These are phyloP conservation scores for Saccharomycopsis amapae DNA, from an alignment of 805 yeast genomes.

Conservation along the genomic window DNA sequence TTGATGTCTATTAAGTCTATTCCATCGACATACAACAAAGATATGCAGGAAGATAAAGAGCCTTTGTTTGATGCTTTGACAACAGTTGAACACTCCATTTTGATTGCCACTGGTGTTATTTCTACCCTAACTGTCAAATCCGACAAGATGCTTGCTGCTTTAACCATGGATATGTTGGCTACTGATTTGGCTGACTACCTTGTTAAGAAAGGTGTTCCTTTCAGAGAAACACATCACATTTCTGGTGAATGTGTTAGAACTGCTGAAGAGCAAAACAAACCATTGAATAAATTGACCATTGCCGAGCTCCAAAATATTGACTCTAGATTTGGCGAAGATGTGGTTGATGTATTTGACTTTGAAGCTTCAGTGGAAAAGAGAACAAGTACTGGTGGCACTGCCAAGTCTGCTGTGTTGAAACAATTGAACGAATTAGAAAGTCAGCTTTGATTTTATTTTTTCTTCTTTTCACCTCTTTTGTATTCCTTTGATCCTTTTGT, in stretches of 20 bases:
- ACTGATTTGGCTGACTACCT: conserved; percentile 97
- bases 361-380: conserved; percentile 95
- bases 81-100: conserved; percentile 88
- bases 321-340: conserved; percentile 71
- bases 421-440: conserved; percentile 44
- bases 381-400: conserved; percentile 95
- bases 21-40: conserved; percentile 96
- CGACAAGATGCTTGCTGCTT: conserved; percentile 74
- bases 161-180: conserved; percentile 98
- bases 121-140: conserved; percentile 73
- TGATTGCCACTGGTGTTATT: conserved; percentile 93
- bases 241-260: conserved; percentile 94
- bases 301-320: conserved; percentile 80
- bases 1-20: conserved; percentile 95
- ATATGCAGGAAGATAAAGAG: conserved; percentile 98
- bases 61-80: conserved; percentile 88
- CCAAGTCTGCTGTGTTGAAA: conserved; percentile 75
- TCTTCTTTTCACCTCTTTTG: too few species aligned
- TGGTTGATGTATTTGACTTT: conserved; percentile 78
- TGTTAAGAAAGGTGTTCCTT: conserved; percentile 97
- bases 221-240: conserved; percentile 98
- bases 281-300: conserved; percentile 73
- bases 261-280: conserved; percentile 71
- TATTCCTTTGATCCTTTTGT: not conserved
- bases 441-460: not conserved